phyloP scores from a whole-genome alignment of 768 basidiomycete genomes.

The Mycena galericulata region DNA sequence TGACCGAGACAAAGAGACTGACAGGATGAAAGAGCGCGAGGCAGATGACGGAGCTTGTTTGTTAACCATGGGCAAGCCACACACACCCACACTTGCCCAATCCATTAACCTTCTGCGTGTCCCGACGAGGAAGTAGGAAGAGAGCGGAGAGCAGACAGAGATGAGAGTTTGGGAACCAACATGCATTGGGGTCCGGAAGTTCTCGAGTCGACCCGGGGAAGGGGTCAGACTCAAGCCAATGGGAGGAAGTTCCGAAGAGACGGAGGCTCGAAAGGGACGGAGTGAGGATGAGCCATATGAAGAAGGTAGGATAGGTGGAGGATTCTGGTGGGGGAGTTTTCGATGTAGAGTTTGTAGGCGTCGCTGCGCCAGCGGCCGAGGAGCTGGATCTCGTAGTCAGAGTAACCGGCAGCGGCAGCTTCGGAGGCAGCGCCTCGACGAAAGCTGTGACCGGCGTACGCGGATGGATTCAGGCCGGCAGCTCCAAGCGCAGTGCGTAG shows the following conservation, averaged over 20 bases:
- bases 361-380: conserved; percentile 1
- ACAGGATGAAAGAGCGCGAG: neutral
- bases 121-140: neutral
- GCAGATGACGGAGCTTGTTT: conserved; percentile 4
- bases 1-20: conserved; percentile 1
- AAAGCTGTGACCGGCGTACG: neutral
- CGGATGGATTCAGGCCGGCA: neutral
- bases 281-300: conserved; percentile 13
- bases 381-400: neutral
- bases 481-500: neutral
- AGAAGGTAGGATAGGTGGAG: conserved; percentile 10
- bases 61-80: conserved; percentile 11
- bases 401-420: neutral
- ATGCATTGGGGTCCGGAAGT: neutral
- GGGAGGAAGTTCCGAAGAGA: neutral
- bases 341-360: neutral
- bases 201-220: conserved; percentile 1
- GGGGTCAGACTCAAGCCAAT: conserved; percentile 1
- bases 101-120: neutral
- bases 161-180: neutral
- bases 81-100: conserved; percentile 6
- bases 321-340: conserved; percentile 3
- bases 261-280: conserved; percentile 12
- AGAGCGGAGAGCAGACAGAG: too few species aligned
- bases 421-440: neutral